Conservation (phyloP, 2,329 filamentous ascomycete species). For the Aureobasidium sp. region DNA sequence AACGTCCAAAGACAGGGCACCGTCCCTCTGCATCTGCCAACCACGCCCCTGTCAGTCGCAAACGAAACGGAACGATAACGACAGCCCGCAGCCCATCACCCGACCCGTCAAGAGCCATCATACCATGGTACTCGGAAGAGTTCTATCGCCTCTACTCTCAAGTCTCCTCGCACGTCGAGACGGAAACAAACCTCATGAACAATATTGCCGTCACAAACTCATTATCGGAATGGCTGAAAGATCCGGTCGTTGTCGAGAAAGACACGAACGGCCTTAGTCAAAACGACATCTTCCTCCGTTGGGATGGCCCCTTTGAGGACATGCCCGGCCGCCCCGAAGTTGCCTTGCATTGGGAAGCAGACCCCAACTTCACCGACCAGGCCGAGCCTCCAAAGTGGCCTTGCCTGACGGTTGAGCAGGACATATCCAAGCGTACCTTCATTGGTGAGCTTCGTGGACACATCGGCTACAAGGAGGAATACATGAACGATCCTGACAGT, state of each 20-base stretch:
- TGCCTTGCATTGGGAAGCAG: constrained; percentile 46
- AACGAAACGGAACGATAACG: constrained; percentile 52
- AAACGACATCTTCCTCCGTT: constrained; percentile 64
- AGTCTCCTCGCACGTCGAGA: constrained; percentile 36
- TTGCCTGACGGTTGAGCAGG: constrained; percentile 51
- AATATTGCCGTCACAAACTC: constrained; percentile 68
- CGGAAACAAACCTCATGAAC: constrained; percentile 69
- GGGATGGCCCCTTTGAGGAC: constrained; percentile 49
- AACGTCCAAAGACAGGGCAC: constrained; percentile 77
- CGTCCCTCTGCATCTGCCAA: constrained; percentile 69
- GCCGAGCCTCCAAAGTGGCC: constrained; percentile 64
- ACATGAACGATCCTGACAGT: constrained; percentile 39
- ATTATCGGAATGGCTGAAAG: constrained; percentile 71
- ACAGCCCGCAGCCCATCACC: constrained; percentile 65
- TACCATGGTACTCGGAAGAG: constrained; percentile 40
- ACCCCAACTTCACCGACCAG: constrained; percentile 41
- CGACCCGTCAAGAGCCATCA: constrained; percentile 33
- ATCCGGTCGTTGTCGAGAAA: constrained; percentile 59
- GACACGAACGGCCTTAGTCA: constrained; percentile 58
- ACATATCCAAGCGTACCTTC: constrained; percentile 46
- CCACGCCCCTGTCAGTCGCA: constrained; percentile 59
- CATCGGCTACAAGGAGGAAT: constrained; percentile 42
- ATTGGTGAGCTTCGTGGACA: constrained; percentile 65
- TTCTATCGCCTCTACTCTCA: constrained; percentile 58
- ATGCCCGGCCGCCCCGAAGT: constrained; percentile 46